A percentile compares a stretch with the other conserved stretches of the same genome.
phyloP scores from a whole-genome alignment of 2,329 filamentous ascomycete genomes.

The Rhynchosporium agropyri region DNA sequence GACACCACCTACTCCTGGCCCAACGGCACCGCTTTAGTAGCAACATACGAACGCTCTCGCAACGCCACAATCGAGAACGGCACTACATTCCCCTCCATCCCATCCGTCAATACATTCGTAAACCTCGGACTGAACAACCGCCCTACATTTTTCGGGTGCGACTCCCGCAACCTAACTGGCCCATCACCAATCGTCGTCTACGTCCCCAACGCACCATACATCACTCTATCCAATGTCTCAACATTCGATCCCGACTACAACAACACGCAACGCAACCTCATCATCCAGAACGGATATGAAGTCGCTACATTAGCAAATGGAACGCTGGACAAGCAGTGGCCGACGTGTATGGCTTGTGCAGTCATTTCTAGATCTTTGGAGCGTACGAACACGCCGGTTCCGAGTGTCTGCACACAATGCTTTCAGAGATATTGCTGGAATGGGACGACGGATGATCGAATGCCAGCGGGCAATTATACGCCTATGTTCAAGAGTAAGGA shows the following conservation, averaged over 20 bases:
- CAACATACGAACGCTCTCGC: conserved; percentile 70
- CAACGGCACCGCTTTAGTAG: conserved; percentile 74
- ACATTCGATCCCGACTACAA: conserved; percentile 73
- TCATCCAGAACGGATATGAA: conserved; percentile 86
- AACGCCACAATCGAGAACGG: conserved; percentile 62
- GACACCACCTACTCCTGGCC: conserved; percentile 73
- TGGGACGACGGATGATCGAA: conserved; percentile 50
- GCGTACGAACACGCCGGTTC: conserved; percentile 69
- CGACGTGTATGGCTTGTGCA: conserved; percentile 84
- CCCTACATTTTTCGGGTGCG: conserved; percentile 81
- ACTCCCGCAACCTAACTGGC: conserved; percentile 62
- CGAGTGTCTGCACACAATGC: conserved; percentile 72
- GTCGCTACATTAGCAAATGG: conserved; percentile 81
- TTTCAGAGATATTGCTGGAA: conserved; percentile 92
- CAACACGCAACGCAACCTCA: conserved; percentile 68
- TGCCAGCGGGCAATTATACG: conserved; percentile 29
- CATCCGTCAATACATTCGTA: conserved; percentile 75
- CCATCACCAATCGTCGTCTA: conserved; percentile 77
- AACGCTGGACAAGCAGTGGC: conserved; percentile 74
- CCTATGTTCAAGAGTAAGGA: conserved; percentile 31
- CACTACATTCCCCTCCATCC: conserved; percentile 72
- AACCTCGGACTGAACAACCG: conserved; percentile 73
- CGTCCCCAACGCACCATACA: conserved; percentile 83
- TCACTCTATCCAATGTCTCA: conserved; percentile 73
- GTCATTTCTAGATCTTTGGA: conserved; percentile 76